Evolutionary conservation across 2,329 filamentous ascomycete species (phyloP).

Genomic region (Hirsutella rhossiliensis): DNA sequence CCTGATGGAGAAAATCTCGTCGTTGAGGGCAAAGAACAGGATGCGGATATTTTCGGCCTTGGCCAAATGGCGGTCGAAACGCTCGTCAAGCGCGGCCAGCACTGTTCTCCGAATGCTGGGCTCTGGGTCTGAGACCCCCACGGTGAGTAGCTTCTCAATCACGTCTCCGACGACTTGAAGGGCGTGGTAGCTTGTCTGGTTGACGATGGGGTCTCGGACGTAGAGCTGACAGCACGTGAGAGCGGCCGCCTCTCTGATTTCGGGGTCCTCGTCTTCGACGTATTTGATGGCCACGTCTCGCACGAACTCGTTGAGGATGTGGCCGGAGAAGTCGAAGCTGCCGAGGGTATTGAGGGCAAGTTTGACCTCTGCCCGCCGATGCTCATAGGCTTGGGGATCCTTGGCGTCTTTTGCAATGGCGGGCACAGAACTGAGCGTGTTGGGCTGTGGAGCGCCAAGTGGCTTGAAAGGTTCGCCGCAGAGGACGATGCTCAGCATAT

Average conservation of each 20-base stretch:
- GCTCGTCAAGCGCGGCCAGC: slow-evolving; percentile 75
- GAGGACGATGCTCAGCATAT: slow-evolving; percentile 89
- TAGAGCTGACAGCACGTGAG: slow-evolving; percentile 97
- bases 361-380: slow-evolving; percentile 76
- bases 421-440: slow-evolving; percentile 68
- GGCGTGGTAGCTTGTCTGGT: slow-evolving; percentile 93
- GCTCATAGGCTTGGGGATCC: slow-evolving; percentile 70
- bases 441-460: slow-evolving; percentile 74
- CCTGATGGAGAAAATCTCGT: slow-evolving; percentile 83
- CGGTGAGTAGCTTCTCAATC: slow-evolving; percentile 89
- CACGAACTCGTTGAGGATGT: slow-evolving; percentile 96
- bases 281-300: slow-evolving; percentile 97
- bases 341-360: slow-evolving; percentile 88
- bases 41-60: slow-evolving; percentile 96
- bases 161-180: slow-evolving; percentile 96
- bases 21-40: slow-evolving; percentile 88
- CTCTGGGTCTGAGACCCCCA: slow-evolving; percentile 86
- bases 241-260: slow-evolving; percentile 87
- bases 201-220: slow-evolving; percentile 91
- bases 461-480: slow-evolving; percentile 88
- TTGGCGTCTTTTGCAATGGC: slow-evolving; percentile 81
- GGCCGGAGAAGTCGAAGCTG: slow-evolving; percentile 91
- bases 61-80: slow-evolving; percentile 92
- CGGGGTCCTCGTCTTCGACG: slow-evolving; percentile 88
- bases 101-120: slow-evolving; percentile 82